Evolutionary conservation across 1,284 basidiomycete genomes (phyloP).

Genomic region (Trichosporon asahii): DNA sequence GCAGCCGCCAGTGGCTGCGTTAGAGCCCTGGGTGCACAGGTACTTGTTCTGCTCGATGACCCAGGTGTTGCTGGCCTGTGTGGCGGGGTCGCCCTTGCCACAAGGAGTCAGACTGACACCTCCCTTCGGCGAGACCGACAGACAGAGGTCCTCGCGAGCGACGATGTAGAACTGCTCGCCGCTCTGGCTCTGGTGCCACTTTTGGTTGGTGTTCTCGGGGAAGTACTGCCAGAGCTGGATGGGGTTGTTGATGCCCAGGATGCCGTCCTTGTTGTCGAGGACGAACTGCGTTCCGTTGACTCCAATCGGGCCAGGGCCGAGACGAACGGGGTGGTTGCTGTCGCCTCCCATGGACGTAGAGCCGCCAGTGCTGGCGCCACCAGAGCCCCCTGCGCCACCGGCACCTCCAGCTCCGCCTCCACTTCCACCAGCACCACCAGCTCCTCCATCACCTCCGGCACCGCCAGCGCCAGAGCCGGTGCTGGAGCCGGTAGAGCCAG

Average conservation of each 20-base stretch:
- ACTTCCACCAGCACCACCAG: not conserved
- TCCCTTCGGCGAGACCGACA: not conserved
- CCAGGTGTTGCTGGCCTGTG: not conserved
- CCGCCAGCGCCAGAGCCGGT: not conserved
- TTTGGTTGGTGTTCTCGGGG: not conserved
- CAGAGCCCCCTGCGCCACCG: not conserved
- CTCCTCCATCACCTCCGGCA: not conserved
- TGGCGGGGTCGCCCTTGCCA: not conserved
- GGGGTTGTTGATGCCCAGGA: not conserved
- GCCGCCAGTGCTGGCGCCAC: not conserved
- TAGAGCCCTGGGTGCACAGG: not conserved
- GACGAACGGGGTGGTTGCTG: not conserved
- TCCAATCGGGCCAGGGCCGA: not conserved
- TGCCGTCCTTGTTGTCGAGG: constrained; percentile 3
- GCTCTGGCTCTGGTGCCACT: not conserved
- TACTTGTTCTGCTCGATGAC: not conserved
- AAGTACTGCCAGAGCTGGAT: constrained; percentile 12
- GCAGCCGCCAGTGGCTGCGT: not conserved
- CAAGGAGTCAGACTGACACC: not conserved
- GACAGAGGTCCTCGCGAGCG: not conserved
- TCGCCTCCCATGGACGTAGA: no score
- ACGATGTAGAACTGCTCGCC: constrained; percentile 8
- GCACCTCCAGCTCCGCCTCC: not conserved
- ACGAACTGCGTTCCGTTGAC: constrained; percentile 5
- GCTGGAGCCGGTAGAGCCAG: not conserved